Conservation (phyloP, 2,329 filamentous ascomycete species). For the Didymella pomorum region DNA sequence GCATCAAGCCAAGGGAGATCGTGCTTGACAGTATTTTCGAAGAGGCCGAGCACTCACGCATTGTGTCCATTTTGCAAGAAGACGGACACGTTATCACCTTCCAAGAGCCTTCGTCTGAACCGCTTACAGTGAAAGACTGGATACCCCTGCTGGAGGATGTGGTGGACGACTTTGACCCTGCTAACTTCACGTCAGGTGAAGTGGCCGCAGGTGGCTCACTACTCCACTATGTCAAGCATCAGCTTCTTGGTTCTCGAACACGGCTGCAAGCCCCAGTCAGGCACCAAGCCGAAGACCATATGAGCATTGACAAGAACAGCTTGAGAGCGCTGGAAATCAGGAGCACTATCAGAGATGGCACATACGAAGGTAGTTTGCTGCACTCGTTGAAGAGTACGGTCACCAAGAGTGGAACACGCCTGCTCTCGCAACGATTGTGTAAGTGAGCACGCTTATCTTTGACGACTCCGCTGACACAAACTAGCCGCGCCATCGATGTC, state of each 20-base stretch:
- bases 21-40: constrained; percentile 70
- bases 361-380: constrained; percentile 82
- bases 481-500: constrained; percentile 85
- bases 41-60: constrained; percentile 63
- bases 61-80: constrained; percentile 75
- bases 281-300: constrained; percentile 76
- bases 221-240: constrained; percentile 83
- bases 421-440: constrained; percentile 86
- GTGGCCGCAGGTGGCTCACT: constrained; percentile 78
- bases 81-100: constrained; percentile 81
- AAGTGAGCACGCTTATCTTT: constrained; percentile 34
- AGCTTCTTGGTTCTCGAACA: constrained; percentile 78
- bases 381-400: constrained; percentile 90
- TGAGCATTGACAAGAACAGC: constrained; percentile 92
- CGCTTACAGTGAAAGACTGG: constrained; percentile 71
- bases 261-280: constrained; percentile 84
- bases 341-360: constrained; percentile 81
- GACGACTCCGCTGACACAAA: background rate
- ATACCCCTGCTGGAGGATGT: constrained; percentile 77
- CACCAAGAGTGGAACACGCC: constrained; percentile 86
- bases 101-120: constrained; percentile 58
- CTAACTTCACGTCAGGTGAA: constrained; percentile 72
- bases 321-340: constrained; percentile 89
- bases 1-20: constrained; percentile 85
- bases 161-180: constrained; percentile 62